Conservation (phyloP, 75 land plant species). For the Selaginella tamariscina region DNA sequence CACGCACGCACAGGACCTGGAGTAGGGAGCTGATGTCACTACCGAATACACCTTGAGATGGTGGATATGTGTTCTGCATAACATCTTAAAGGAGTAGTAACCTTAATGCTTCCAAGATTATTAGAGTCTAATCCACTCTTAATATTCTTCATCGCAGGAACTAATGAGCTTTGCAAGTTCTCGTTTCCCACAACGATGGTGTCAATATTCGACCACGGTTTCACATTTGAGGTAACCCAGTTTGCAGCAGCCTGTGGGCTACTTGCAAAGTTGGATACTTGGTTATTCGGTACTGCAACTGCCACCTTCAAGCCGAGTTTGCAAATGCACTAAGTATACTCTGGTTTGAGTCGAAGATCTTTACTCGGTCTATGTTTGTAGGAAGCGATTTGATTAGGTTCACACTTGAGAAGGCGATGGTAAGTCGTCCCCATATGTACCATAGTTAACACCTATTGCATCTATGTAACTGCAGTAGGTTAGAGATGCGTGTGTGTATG, state of each 20-base stretch:
- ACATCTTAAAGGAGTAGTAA: neutral
- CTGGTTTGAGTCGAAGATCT: constrained; percentile 1
- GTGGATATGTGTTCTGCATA: neutral
- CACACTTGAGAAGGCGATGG: neutral
- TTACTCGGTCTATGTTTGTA: neutral
- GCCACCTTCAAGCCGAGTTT: neutral
- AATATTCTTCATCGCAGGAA: constrained; percentile 7
- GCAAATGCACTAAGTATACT: neutral
- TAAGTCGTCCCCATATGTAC: neutral
- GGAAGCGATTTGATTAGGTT: neutral
- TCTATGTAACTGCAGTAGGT: too few species aligned
- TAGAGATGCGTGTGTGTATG: too few species aligned
- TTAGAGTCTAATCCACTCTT: neutral
- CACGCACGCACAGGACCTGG: too few species aligned
- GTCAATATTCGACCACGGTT: neutral
- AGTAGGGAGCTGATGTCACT: constrained; percentile 1
- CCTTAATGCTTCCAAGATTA: neutral
- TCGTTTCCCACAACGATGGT: constrained; percentile 4
- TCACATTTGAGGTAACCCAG: neutral
- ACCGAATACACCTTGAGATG: neutral
- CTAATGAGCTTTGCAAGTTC: neutral
- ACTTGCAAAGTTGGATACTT: neutral
- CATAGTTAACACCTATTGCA: constrained; percentile 5
- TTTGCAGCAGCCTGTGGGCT: neutral
- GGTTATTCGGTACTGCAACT: neutral